Percentiles rank a stretch among this genome's conserved stretches.
Conservation (phyloP, 192 early-diverging fungal species). For the Entomortierella beljakovae region DNA sequence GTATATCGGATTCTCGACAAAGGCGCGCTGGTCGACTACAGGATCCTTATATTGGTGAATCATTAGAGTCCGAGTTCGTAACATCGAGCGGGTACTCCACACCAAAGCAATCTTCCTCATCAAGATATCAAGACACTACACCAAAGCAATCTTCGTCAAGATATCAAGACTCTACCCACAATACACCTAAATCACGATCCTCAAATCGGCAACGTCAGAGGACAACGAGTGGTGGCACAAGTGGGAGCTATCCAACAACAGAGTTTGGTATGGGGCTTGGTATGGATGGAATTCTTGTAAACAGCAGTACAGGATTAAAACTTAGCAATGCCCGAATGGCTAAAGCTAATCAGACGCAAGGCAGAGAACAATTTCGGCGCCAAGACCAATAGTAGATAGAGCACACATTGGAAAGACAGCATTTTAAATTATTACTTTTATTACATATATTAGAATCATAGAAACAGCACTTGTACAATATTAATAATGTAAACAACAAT, state of each 20-base stretch:
- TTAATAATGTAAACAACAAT: too few relatives aligned
- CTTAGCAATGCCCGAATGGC: conserved; percentile 23
- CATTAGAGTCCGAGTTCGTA: background rate
- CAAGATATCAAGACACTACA: too few relatives aligned
- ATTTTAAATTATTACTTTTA: background rate
- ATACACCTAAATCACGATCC: conserved; percentile 19
- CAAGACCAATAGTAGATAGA: background rate
- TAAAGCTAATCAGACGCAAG: conserved; percentile 4
- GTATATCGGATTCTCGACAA: background rate
- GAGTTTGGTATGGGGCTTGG: conserved; percentile 50
- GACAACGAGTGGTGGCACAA: conserved; percentile 27
- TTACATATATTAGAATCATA: too few relatives aligned
- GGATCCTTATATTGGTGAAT: background rate
- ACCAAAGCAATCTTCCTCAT: conserved; percentile 3
- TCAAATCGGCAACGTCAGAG: conserved; percentile 25
- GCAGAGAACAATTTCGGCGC: background rate
- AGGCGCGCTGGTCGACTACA: background rate
- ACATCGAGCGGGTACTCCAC: conserved; percentile 15
- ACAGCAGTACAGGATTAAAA: conserved; percentile 41
- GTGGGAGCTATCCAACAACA: conserved; percentile 18
- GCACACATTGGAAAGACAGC: background rate
- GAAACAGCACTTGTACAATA: too few relatives aligned
- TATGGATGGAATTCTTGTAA: conserved; percentile 35
- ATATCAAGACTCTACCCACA: conserved; percentile 16
- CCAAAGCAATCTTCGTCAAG: background rate